Conservation (phyloP, 2,329 filamentous ascomycete genomes). For the Botrytis elliptica region DNA sequence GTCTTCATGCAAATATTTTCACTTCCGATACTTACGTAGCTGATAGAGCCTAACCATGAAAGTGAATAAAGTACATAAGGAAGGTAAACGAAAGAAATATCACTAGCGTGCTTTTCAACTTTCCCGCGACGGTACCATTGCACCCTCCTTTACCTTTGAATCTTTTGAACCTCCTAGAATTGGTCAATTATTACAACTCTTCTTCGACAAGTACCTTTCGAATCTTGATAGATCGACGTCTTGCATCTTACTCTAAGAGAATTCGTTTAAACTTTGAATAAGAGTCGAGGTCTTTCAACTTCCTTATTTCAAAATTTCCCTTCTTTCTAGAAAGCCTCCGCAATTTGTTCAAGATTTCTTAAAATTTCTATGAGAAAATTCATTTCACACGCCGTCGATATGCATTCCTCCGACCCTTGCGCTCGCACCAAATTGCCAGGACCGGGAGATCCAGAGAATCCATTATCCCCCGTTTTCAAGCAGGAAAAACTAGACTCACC, state of each 20-base stretch:
- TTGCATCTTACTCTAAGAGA: neutral
- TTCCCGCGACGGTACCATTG: neutral
- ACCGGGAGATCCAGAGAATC: neutral
- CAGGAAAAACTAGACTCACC: neutral
- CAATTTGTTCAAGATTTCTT: neutral
- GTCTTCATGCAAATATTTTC: too few relatives aligned
- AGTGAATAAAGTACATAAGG: neutral
- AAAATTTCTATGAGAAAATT: neutral
- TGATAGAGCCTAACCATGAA: neutral
- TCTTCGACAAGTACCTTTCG: neutral
- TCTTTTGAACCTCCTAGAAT: too few relatives aligned
- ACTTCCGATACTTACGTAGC: too few relatives aligned
- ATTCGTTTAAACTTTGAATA: neutral
- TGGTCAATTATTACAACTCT: rapidly evolving
- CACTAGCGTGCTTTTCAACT: neutral
- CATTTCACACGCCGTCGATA: neutral
- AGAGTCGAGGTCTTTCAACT: neutral
- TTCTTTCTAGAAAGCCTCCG: neutral
- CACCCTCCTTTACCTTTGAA: neutral
- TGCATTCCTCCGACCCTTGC: neutral
- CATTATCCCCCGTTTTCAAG: neutral
- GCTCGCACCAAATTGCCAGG: neutral
- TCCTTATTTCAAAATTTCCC: neutral
- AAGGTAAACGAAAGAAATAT: neutral
- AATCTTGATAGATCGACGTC: neutral